Base-by-base conservation (phyloP, 306 rosid genomes). In the Senna tora region DNA sequence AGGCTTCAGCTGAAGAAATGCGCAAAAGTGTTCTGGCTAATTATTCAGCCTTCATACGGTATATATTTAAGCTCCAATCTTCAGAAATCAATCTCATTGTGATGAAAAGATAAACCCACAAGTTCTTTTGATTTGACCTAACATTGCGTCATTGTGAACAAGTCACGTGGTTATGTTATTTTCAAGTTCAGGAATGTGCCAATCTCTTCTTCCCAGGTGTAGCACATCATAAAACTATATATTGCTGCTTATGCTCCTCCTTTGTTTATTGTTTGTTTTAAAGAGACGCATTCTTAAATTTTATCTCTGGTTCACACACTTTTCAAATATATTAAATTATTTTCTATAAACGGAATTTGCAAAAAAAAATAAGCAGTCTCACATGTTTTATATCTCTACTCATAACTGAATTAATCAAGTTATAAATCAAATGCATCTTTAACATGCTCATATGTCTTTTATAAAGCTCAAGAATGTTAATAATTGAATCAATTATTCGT, bases 1-100 rank as follows among this genome's bases (percentile, higher is more conserved):
- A 81, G 76, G 97, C 97, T n/a, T 91, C 98, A 6, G 98, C 97
- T 0, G 98, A 94, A 80, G 97, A 94, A 91, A 94, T 94, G 98
- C 94, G 98, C 10, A 89, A 41, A 74, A 91, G 97, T 74, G 97
- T 94, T 50, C 90, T 89, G 57, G 92, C 97, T 73, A 94, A 91
- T 65, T 94, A 94, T 71, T 75, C 92, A 1, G 91, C 98, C 46
- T 94, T 91, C 88, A 91, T 94, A 38, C 96, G 97, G 98, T 91
- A n/a, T n/a, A n/a, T n/a, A 46, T 85, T 76, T 60, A 42, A 30
- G 56, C 28, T 69, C 45, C 34, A 28, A 20, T 36, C 57, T 34
- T 65, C 34, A 33, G 25, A 59, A n/a, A 59, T 59, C 28, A 25
- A 57, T 61, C 55, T 69, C 63, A 15, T 10, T 16, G 16, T 6